A percentile compares a stretch with the other conserved stretches of the same genome.
These are phyloP conservation scores for Cantharellus anzutake DNA, from an alignment of 768 basidiomycete species.

Conservation along the genomic window DNA sequence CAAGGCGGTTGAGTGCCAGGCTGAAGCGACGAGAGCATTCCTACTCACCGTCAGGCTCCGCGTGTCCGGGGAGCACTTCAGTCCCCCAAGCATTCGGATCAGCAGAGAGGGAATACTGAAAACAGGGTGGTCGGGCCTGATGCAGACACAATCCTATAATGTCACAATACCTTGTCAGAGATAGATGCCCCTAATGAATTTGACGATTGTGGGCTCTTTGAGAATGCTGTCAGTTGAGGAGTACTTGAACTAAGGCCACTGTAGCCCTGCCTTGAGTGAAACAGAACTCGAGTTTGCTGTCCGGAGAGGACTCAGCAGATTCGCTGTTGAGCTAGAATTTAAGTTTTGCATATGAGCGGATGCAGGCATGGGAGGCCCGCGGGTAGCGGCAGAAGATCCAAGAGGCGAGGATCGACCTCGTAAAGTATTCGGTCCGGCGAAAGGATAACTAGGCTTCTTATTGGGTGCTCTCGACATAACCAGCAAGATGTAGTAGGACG, in stretches of 20 bases:
- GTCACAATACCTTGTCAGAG: not conserved
- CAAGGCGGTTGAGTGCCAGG: not conserved
- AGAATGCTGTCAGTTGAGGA: too few relatives aligned
- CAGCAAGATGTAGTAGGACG: too few relatives aligned
- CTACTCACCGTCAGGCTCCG: constrained; percentile 3
- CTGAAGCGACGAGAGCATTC: not conserved
- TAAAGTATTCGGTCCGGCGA: not conserved
- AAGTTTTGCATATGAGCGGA: too few relatives aligned
- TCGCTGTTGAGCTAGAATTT: not conserved
- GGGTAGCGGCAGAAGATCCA: too few relatives aligned
- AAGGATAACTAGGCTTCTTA: not conserved
- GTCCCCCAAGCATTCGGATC: constrained; percentile 6
- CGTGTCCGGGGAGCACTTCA: constrained; percentile 8
- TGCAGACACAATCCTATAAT: not conserved
- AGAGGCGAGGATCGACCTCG: too few relatives aligned
- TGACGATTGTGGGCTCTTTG: not conserved
- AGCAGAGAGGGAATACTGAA: constrained; percentile 4
- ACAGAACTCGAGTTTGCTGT: not conserved
- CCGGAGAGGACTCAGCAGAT: not conserved
- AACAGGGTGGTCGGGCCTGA: not conserved
- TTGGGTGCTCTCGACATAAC: too few relatives aligned
- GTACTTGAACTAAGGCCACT: too few relatives aligned
- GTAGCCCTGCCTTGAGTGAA: not conserved
- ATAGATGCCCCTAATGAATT: not conserved
- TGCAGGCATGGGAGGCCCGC: too few relatives aligned